Evolutionary conservation across 495 filamentous ascomycete genomes (phyloP), one percentile per base, ranked within the genome.

Genomic region (Pseudevernia furfuracea): DNA sequence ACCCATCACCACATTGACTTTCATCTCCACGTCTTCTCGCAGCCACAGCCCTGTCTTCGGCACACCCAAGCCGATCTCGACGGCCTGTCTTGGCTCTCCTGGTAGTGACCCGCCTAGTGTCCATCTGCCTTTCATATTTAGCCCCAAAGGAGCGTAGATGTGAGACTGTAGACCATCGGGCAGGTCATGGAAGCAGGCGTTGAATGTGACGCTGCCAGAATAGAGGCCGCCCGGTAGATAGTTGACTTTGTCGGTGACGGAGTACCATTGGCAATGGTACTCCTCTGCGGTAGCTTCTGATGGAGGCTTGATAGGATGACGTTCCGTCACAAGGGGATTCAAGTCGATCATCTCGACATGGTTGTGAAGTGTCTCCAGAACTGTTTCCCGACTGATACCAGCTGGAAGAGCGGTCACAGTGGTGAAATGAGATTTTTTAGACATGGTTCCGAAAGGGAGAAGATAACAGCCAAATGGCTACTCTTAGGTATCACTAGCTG

Each of bases 311-410:
- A 87, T 86, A 1, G 80, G 79, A 62, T 85, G 80, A 48, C 88
- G 82, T 44, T 87, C 82, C 55, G 87, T 82, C 58, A 94, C 88
- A 10, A 92, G 80, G 1, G 90, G 90, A 72, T 92, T 94, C 34
- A 92, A 78, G 52, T 89, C 86, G 69, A 92, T 92, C 82, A 94
- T 92, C 64, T 84, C 85, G 48, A 78, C 73, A 71, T 91, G 88
- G 70, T 84, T 81, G 73, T 90, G 87, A 9, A 92, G 81, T 28
- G 87, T 86, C 34, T 82, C 78, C 64, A 91, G 70, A 34, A 89
- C 89, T 17, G 81, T 81, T 67, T 87, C 77, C 39, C 88, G 84
- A 25, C 83, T 79, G 59, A 91, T 81, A 57, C 78, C 78, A n/a
- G 80, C 60, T 0, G 90, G 89, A 28, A 92, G 81, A 1, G 88